Base-by-base conservation (phyloP, 2,329 filamentous ascomycete genomes). In the Blastomyces silverae region DNA sequence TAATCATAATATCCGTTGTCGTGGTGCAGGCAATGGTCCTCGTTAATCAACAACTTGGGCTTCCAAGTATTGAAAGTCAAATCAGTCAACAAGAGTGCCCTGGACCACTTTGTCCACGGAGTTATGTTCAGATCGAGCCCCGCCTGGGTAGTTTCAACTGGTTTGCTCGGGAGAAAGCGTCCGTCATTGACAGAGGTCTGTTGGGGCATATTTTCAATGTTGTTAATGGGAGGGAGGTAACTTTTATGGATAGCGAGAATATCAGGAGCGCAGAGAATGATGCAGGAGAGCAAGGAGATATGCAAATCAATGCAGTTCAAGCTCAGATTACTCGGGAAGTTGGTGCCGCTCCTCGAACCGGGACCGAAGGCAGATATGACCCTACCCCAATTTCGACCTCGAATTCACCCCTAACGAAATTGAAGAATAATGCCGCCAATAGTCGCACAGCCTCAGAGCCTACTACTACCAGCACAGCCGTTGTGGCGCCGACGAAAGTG, bases 131-230 rank as follows among this genome's bases (percentile, higher is more conserved):
- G 28, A 25, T 28, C 25, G 58, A 61, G 25, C 20, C 25, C n/a
- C 17, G 5, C 28, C 58, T 28, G n/a, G 31, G 58, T 42, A 31
- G 44, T 44, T 50, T 34, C 15, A 25, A 25, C 28, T 61, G 44
- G 58, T 34, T 61, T 61, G 22, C 25, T 61, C 17, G 28, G 17
- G 58, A 61, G 44, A 48, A 50, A n/a, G 42, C 7, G 3, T 61
- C 22, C 5, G 48, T 61, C 34, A 6, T 37, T 48, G 39, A 48
- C 17, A 61, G 39, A n/a, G 58, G 58, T 6, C 20, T 61, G 58
- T 37, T 48, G 42, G 44, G 28, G n/a, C 42, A 61, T 50, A 28
- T 61, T 48, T n/a, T 22, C 58, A n/a, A 58, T 17, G 22, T 31
- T 46, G 57, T 46, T 60, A 46, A 2, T 48, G 37, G 37, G 17